Evolutionary conservation across 2,329 filamentous ascomycete genomes (phyloP).

Genomic region (Neoarthrinium moseri): DNA sequence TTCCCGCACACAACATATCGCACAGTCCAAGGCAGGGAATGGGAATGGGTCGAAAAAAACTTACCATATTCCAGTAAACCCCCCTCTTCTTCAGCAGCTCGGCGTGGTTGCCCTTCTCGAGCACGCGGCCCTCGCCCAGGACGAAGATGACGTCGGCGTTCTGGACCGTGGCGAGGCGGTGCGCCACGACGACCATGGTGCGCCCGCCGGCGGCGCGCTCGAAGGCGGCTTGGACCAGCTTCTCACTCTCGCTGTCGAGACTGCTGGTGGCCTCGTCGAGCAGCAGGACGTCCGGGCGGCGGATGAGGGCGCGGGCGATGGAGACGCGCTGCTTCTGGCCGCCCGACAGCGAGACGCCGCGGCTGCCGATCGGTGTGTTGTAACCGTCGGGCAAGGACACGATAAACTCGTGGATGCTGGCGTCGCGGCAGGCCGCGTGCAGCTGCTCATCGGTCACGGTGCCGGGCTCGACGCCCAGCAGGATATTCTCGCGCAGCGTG

Average conservation of each 20-base stretch:
- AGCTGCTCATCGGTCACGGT: conserved; percentile 51
- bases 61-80: conserved; percentile 58
- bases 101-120: conserved; percentile 52
- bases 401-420: conserved; percentile 72
- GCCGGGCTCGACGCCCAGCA: conserved; percentile 59
- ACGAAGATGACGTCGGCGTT: conserved; percentile 81
- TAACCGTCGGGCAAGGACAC: conserved; percentile 66
- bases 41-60: not conserved
- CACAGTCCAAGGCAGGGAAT: conserved; percentile 3
- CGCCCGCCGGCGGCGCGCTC: conserved; percentile 59
- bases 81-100: conserved; percentile 52
- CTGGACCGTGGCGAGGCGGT: conserved; percentile 73
- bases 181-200: conserved; percentile 75
- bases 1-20: conserved; percentile 1
- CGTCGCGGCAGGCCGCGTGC: conserved; percentile 55
- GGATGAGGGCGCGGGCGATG: conserved; percentile 67
- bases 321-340: conserved; percentile 71
- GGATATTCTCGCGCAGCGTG: conserved; percentile 61
- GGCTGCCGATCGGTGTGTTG: conserved; percentile 64
- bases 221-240: conserved; percentile 65
- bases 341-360: conserved; percentile 66
- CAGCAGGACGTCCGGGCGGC: conserved; percentile 64
- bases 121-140: conserved; percentile 62
- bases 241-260: conserved; percentile 57
- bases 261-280: conserved; percentile 74